Evolutionary conservation across 202 grass and related monocot genomes (phyloP).

Genomic region (Zoysia matrella): DNA sequence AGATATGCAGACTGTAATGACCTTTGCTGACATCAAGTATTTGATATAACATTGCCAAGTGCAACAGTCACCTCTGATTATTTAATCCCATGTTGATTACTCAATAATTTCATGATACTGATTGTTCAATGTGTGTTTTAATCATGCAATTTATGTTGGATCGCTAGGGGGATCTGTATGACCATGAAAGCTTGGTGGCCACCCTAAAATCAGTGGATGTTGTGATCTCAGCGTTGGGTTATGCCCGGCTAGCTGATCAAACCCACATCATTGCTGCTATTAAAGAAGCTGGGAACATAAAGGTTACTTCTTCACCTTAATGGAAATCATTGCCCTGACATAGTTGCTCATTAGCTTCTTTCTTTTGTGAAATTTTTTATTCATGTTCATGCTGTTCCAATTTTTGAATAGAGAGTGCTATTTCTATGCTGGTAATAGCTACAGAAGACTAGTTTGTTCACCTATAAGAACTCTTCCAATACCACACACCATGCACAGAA

Average conservation of each 20-base stretch:
- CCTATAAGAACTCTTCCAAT: not conserved
- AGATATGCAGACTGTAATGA: not conserved
- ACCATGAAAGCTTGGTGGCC: slow-evolving; percentile 55
- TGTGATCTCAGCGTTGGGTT: slow-evolving; percentile 70
- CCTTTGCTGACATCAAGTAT: not conserved
- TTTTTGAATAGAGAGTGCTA: not conserved
- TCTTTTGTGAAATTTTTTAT: not conserved
- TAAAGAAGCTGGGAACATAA: slow-evolving; percentile 67
- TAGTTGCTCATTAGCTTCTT: not conserved
- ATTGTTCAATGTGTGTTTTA: not conserved
- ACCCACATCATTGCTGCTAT: slow-evolving; percentile 66
- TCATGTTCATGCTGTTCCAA: not conserved
- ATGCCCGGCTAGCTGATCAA: slow-evolving; percentile 58
- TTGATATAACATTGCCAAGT: not conserved
- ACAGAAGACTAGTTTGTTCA: not conserved
- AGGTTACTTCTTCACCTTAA: slow-evolving; percentile 45
- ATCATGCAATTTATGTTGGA: not conserved
- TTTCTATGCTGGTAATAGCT: not conserved
- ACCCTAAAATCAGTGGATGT: slow-evolving; percentile 60
- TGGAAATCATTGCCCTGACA: slow-evolving; percentile 11
- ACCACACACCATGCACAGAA: not conserved
- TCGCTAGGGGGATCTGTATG: slow-evolving; percentile 65
- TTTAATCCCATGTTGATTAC: not conserved
- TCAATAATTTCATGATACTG: slow-evolving; percentile 3
- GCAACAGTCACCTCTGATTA: not conserved